Percentiles rank a stretch among this genome's conserved stretches.
phyloP scores from a whole-genome alignment of 306 rosid species.

The Cucurbita argyrosperma region DNA sequence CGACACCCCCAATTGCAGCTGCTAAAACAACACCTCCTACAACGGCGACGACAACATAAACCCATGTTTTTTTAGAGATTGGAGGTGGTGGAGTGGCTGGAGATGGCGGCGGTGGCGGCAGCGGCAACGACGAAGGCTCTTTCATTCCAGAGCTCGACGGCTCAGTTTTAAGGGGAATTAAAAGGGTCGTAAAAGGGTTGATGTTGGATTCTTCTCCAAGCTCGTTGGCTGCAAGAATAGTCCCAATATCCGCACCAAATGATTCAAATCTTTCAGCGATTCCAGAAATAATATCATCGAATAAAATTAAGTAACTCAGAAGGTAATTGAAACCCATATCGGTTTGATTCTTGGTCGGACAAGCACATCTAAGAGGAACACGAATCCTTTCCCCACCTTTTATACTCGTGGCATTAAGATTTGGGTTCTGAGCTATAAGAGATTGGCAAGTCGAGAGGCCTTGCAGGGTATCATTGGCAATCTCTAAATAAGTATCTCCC shows the following conservation, averaged over 20 bases:
- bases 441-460: constrained; percentile 81
- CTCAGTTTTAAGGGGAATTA: constrained; percentile 53
- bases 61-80: constrained; percentile 41
- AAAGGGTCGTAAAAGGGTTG: constrained; percentile 39
- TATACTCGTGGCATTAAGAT: constrained; percentile 1
- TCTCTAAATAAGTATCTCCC: constrained; percentile 10
- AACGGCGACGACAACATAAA: constrained; percentile 45
- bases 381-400: constrained; percentile 19
- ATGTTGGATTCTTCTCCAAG: constrained; percentile 24
- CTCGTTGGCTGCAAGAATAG: constrained; percentile 40
- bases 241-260: constrained; percentile 20
- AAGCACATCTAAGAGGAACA: constrained; percentile 89
- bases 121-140: constrained; percentile 17
- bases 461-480: constrained; percentile 48
- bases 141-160: constrained; percentile 35
- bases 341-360: constrained; percentile 68
- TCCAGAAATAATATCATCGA: constrained; percentile 25
- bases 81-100: constrained; percentile 15
- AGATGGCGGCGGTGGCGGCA: constrained; percentile 12
- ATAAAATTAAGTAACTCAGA: constrained; percentile 31
- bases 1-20: not conserved
- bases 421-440: constrained; percentile 22
- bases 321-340: constrained; percentile 36
- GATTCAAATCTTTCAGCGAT: constrained; percentile 27
- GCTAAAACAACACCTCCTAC: constrained; percentile 12